Evolutionary conservation across 352 stramenopile species (phyloP).

Genomic region (Phytophthora tubulina): DNA sequence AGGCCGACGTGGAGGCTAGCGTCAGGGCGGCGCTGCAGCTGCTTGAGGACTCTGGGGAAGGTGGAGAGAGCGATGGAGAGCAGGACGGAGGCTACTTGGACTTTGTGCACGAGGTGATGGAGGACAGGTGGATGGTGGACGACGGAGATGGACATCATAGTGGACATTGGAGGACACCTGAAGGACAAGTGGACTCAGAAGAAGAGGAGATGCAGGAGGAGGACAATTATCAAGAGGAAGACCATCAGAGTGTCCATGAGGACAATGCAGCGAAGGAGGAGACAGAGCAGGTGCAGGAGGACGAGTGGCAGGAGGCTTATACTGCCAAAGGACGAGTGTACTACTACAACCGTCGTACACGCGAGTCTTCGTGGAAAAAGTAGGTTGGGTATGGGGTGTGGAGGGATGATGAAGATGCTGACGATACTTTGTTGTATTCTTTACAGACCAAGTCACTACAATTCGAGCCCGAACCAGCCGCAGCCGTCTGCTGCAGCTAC

Average conservation of each 20-base stretch:
- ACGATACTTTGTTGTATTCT: conserved; percentile 1
- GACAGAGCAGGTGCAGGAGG: conserved; percentile 30
- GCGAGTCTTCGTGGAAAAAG: conserved; percentile 89
- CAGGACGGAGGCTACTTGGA: conserved; percentile 49
- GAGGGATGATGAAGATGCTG: conserved; percentile 1
- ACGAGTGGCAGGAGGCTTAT: conserved; percentile 88
- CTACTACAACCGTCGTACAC: conserved; percentile 89
- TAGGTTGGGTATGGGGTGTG: conserved; percentile 28
- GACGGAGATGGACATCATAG: conserved; percentile 15
- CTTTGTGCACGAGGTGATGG: conserved; percentile 62
- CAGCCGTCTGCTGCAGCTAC: conserved; percentile 15
- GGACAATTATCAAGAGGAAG: conserved; percentile 4
- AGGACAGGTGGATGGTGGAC: conserved; percentile 44
- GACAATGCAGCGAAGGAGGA: conserved; percentile 7
- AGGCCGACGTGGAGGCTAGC: conserved; percentile 58
- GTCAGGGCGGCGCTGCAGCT: conserved; percentile 63
- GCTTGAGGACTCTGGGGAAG: conserved; percentile 47
- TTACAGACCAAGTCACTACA: conserved; percentile 40
- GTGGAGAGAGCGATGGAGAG: conserved; percentile 31
- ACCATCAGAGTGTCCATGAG: background rate
- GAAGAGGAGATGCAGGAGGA: conserved; percentile 26
- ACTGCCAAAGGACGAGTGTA: conserved; percentile 89
- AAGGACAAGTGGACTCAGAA: conserved; percentile 14
- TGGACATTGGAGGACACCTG: conserved; percentile 16
- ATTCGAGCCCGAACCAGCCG: conserved; percentile 23